Conservation (phyloP, 768 basidiomycete species). For the Serendipita vermifera region DNA sequence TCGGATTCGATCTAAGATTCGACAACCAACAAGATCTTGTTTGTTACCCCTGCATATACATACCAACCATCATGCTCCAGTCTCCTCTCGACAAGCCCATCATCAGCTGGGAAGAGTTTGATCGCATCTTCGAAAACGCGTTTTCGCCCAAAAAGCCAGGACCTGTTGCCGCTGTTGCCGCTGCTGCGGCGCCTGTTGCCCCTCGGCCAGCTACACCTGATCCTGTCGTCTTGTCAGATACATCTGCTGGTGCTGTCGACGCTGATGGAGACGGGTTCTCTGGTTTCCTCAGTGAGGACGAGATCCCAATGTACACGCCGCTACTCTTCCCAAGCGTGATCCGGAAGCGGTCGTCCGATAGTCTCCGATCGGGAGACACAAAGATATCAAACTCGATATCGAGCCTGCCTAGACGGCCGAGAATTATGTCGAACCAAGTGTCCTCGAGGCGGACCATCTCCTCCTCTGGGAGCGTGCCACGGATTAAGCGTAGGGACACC, state of each 20-base stretch:
- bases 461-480: not conserved
- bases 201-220: not conserved
- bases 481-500: not conserved
- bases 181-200: too few relatives aligned
- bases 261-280: not conserved
- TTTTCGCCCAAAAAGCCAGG: not conserved
- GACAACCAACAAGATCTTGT: too few relatives aligned
- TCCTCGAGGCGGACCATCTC: constrained; percentile 5
- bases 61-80: not conserved
- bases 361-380: constrained; percentile 2
- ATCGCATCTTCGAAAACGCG: not conserved
- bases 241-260: not conserved
- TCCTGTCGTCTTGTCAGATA: constrained; percentile 5
- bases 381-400: not conserved
- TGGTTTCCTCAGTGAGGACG: constrained; percentile 7
- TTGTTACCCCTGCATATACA: too few relatives aligned
- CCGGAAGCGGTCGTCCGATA: constrained; percentile 5
- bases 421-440: constrained; percentile 6
- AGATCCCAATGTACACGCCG: constrained; percentile 5
- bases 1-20: too few relatives aligned
- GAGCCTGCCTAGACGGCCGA: not conserved
- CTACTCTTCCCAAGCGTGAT: not conserved
- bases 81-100: constrained; percentile 3
- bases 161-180: not conserved
- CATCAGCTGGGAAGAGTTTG: constrained; percentile 7